Evolutionary conservation across 345 rosid species (phyloP).

Genomic region (Salix purpurea): DNA sequence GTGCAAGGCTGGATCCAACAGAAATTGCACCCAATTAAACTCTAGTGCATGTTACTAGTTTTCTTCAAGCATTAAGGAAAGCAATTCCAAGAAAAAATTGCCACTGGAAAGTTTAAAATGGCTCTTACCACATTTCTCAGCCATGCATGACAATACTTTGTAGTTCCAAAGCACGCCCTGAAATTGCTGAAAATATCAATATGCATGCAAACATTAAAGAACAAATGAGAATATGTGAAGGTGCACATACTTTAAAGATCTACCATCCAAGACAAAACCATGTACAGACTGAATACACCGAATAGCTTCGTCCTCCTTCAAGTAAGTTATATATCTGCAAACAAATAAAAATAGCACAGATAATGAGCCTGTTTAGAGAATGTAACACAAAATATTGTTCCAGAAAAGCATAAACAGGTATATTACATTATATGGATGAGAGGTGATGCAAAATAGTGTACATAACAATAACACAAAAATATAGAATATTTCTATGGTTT

Average conservation of each 20-base stretch:
- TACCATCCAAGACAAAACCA: constrained; percentile 84
- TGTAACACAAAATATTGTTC: neutral
- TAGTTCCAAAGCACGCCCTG: constrained; percentile 97
- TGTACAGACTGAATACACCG: constrained; percentile 90
- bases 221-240: neutral
- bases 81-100: neutral
- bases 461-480: too few species aligned
- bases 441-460: too few species aligned
- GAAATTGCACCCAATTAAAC: neutral
- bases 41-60: neutral
- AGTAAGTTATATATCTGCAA: constrained; percentile 72
- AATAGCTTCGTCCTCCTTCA: constrained; percentile 84
- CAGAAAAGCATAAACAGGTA: too few species aligned
- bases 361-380: neutral
- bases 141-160: constrained; percentile 98
- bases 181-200: constrained; percentile 8
- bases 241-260: constrained; percentile 53
- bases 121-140: constrained; percentile 72
- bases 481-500: too few species aligned
- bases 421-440: too few species aligned
- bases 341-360: neutral
- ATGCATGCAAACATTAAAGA: constrained; percentile 7
- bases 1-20: constrained; percentile 63
- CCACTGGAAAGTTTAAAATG: neutral
- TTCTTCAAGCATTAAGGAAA: neutral